These are phyloP conservation scores for Sphaerulina populicola DNA, from an alignment of 2,329 filamentous ascomycete genomes.

Conservation along the genomic window DNA sequence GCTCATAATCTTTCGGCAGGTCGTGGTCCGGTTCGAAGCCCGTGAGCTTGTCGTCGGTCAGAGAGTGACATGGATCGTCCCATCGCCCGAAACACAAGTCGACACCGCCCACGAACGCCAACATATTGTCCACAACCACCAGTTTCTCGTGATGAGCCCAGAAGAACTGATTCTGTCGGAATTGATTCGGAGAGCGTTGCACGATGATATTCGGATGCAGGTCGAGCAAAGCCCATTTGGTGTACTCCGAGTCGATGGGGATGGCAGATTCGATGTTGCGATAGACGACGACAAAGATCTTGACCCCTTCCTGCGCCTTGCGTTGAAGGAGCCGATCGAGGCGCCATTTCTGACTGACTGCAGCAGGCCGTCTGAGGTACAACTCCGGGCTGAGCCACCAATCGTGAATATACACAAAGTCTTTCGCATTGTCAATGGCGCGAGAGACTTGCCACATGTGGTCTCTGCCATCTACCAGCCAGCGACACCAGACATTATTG, in stretches of 20 bases:
- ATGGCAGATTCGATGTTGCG: conserved; percentile 95
- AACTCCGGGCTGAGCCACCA: conserved; percentile 98
- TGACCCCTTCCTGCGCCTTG: conserved; percentile 91
- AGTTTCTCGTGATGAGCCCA: conserved; percentile 98
- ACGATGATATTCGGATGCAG: conserved; percentile 95
- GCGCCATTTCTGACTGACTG: conserved; percentile 96
- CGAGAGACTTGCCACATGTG: conserved; percentile 99
- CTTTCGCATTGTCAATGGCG: conserved; percentile 91
- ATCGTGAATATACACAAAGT: conserved; percentile 98
- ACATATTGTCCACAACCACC: conserved; percentile 90
- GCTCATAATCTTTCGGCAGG: conserved; percentile 76
- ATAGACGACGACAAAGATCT: conserved; percentile 96
- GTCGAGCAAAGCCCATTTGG: conserved; percentile 90
- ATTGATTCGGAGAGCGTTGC: conserved; percentile 91
- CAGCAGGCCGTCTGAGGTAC: conserved; percentile 86
- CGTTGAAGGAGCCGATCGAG: conserved; percentile 85
- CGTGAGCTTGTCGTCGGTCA: conserved; percentile 88
- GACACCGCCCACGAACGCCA: conserved; percentile 91
- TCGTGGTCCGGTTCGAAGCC: conserved; percentile 73
- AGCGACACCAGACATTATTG: conserved; percentile 79
- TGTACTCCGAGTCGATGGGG: conserved; percentile 96
- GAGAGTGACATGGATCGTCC: conserved; percentile 88
- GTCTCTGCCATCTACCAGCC: conserved; percentile 92
- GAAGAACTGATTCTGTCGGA: conserved; percentile 98
- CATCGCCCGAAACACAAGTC: conserved; percentile 95